Evolutionary conservation across 768 basidiomycete species (phyloP).

Genomic region (Rhizopogon sp.): DNA sequence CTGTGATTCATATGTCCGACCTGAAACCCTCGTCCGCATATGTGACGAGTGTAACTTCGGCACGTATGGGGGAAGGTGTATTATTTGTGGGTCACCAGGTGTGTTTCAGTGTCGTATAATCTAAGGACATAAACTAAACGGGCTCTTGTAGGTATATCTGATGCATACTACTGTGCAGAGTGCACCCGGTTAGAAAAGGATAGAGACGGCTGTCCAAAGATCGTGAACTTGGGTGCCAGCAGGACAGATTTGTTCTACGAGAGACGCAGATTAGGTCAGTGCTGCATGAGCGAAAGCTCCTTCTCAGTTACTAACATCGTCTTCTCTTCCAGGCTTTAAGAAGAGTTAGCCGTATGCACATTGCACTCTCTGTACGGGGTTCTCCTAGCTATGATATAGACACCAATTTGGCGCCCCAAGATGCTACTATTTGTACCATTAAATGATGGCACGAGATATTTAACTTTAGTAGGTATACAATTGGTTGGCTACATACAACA

Average conservation of each 20-base stretch:
- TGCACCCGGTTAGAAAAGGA: conserved; percentile 97
- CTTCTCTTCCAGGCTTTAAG: conserved; percentile 21
- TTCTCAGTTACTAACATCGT: not conserved
- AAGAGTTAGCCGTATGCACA: conserved; percentile 21
- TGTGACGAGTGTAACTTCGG: conserved; percentile 99
- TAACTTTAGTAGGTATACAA: not conserved
- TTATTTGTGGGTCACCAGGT: conserved; percentile 97
- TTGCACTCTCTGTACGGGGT: not conserved
- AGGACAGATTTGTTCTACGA: conserved; percentile 92
- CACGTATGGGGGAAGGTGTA: conserved; percentile 95
- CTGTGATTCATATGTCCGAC: conserved; percentile 98
- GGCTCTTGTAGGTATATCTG: conserved; percentile 75
- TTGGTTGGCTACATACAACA: too few species aligned
- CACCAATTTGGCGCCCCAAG: not conserved
- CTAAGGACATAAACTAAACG: not conserved
- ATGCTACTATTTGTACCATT: not conserved
- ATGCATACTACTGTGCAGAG: conserved; percentile 98
- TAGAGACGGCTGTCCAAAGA: conserved; percentile 97
- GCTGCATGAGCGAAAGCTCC: not conserved
- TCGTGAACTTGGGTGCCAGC: conserved; percentile 93
- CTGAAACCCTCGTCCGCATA: conserved; percentile 95
- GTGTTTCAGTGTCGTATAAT: conserved; percentile 13
- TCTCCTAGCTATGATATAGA: not conserved
- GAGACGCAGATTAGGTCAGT: conserved; percentile 72
- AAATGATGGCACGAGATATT: not conserved